Evolutionary conservation across 2,329 filamentous ascomycete species (phyloP), one percentile per base, ranked within the genome.

Genomic region (Colletotrichum abscissum): DNA sequence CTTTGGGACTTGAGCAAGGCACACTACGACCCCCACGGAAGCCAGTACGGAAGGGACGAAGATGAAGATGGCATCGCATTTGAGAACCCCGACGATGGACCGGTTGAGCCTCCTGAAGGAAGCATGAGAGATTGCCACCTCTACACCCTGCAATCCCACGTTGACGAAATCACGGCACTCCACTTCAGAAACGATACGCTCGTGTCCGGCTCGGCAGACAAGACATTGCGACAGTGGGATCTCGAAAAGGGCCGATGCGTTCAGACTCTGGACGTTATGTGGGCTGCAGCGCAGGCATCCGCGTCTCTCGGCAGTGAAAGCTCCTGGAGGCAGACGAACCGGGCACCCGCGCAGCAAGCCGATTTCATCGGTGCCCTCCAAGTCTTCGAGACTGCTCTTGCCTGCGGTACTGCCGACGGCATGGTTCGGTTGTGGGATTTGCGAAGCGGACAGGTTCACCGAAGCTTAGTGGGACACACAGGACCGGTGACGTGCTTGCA

Each of bases 361-460:
- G 95, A 98, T 82, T 99, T 98, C 82, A 95, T 99, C 12, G 97
- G 97, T 30, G 94, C 97, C 5, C 81, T 99, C 72, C 97, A 99
- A 81, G 96, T 97, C 54, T 99, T 98, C 79, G 96, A 99, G 82
- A 94, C 96, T 16, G 97, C 97, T 14, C 88, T 99, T 74, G 97
- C 97, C 11, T 98, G 97, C 81, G 97, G 97, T 77, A 99, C 97
- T 14, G 97, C 97, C 0, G 97, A 99, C 80, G 97, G 97, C 55
- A 97, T 98, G 94, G 95, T 99, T 54, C 89, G 97, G 72, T 85
- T 99, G 42, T 99, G 97, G 97, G 97, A 99, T 91, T 85, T 99
- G 78, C 90, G 97, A 76, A 98, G 95, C 81, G 97, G 97, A 2
- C 96, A 98, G 83, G 97, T 99, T n/a, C 95, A 98, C 83, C 90